Base-by-base conservation (phyloP, 441 rosid genomes). In the Corymbia citriodora region DNA sequence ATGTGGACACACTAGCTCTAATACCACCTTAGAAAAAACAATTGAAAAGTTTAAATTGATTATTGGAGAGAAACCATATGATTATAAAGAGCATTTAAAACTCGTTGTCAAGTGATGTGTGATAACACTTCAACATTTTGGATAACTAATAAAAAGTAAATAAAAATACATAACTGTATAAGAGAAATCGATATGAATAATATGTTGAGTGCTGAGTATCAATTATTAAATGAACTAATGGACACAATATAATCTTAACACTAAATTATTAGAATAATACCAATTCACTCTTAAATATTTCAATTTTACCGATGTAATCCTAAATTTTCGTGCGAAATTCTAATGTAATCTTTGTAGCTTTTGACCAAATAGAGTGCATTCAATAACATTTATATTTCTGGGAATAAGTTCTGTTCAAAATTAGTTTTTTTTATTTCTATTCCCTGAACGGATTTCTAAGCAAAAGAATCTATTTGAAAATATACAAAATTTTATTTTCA, bases 261-360 rank as follows among this genome's bases (percentile, higher is more conserved):
- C 6, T 16, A 15, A 16, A 68, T 68, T 68, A n/a, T 68, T 2
- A 18, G 9, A n/a, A 9, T 68, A n/a, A 31, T 31, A 68, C 23
- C 10, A 1, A 15, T 68, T 31, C 10, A 68, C 6, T 68, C 9
- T 14, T 31, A 68, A 31, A 68, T 4, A 8, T 65, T 65, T 65
- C 5, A n/a, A 31, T 8, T 65, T 15, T 18, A 65, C 1, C 6
- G 15, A 65, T 65, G 8, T 65, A 15, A 17, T 31, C 74, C 18
- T 16, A 16, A 31, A 68, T 31, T n/a, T 31, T 31, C 17, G 0
- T 19, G 9, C 1, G 3, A n/a, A 65, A 16, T n/a, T 68, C 4
- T 0, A 1, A 68, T 9, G 11, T 33, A 33, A 18, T 70, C 23
- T 12, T 18, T 70, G 2, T 3, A 2, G 11, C 10, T 25, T 59